Base-by-base conservation (phyloP, 495 filamentous ascomycete genomes). In the Penicillium canariense region DNA sequence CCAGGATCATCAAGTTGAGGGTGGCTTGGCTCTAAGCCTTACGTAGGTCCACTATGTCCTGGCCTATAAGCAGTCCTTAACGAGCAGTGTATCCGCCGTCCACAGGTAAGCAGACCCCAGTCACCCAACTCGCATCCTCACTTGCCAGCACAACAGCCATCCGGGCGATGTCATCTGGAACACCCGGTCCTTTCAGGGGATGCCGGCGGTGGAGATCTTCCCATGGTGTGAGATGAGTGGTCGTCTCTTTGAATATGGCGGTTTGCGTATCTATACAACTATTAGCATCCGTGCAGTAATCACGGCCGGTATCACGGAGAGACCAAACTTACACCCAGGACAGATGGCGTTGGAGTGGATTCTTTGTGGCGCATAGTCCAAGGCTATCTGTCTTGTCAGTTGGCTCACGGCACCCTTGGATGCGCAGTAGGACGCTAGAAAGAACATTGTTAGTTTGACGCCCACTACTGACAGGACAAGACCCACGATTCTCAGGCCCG, bases 331-430 rank as follows among this genome's bases (percentile, higher is more conserved):
- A 81, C 75, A 82, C 10, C 80, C 81, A 15, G 81, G 82, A 56
- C 77, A 81, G 14, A 84, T 56, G 0, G 74, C 76, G 66, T 85
- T 85, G 40, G 63, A 66, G 66, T 83, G 80, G 45, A 85, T 84
- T 7, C 67, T 65, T 25, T 82, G 39, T 12, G 55, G 55, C 0
- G 70, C 78, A 68, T 78, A 84, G 42, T 84, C 82, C 27, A 80
- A 44, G 1, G 80, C 80, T 0, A 78, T 66, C 27, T 75, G 66
- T 51, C 73, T 70, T 0, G 81, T 84, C 1, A 84, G 55, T 6
- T 68, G 62, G 15, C 75, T 70, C 0, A 82, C 80, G 9, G 78
- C 79, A 5, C 75, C 74, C 59, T 84, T 85, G 1, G 70, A 74
- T 7, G 79, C 76, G 22, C 69, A 75, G 56, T 84, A 85, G 3